These are phyloP conservation scores for Fusarium sp. DNA, from an alignment of 2,329 filamentous ascomycete genomes.

Conservation along the genomic window DNA sequence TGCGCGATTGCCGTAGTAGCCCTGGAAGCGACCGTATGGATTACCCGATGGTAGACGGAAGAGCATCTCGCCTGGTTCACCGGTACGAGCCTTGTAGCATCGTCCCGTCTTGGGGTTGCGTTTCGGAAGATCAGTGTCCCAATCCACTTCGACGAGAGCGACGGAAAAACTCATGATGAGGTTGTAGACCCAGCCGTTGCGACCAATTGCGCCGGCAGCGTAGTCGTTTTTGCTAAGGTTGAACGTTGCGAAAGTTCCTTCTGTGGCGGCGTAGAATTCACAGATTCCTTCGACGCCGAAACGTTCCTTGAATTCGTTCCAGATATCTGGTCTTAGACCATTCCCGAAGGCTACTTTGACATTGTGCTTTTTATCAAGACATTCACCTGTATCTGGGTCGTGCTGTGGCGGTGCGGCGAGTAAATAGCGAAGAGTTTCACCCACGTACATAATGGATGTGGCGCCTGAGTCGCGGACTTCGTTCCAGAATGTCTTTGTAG, in stretches of 20 bases:
- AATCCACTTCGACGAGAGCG: slow-evolving; percentile 78
- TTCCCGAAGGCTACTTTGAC: slow-evolving; percentile 87
- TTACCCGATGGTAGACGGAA: slow-evolving; percentile 76
- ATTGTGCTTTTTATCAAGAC: slow-evolving; percentile 78
- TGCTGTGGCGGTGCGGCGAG: slow-evolving; percentile 74
- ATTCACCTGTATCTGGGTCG: slow-evolving; percentile 74
- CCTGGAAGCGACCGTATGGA: slow-evolving; percentile 77
- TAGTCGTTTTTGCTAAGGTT: slow-evolving; percentile 82
- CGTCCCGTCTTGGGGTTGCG: slow-evolving; percentile 78
- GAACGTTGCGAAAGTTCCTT: slow-evolving; percentile 77
- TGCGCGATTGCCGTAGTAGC: slow-evolving; percentile 81
- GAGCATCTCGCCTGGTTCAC: slow-evolving; percentile 81
- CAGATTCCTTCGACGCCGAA: slow-evolving; percentile 80
- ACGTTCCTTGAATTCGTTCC: slow-evolving; percentile 84
- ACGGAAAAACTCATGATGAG: slow-evolving; percentile 64
- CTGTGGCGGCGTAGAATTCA: slow-evolving; percentile 86
- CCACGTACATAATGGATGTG: slow-evolving; percentile 87
- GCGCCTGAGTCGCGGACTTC: slow-evolving; percentile 79
- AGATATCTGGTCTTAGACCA: slow-evolving; percentile 86
- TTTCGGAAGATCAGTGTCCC: slow-evolving; percentile 74
- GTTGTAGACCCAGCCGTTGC: slow-evolving; percentile 73
- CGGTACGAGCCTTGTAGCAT: slow-evolving; percentile 69
- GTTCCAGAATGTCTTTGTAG: slow-evolving; percentile 80
- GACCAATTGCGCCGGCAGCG: slow-evolving; percentile 81
- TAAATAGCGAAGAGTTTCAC: slow-evolving; percentile 87